phyloP scores from a whole-genome alignment of 1,284 basidiomycete genomes.

The Tremellales sp. region DNA sequence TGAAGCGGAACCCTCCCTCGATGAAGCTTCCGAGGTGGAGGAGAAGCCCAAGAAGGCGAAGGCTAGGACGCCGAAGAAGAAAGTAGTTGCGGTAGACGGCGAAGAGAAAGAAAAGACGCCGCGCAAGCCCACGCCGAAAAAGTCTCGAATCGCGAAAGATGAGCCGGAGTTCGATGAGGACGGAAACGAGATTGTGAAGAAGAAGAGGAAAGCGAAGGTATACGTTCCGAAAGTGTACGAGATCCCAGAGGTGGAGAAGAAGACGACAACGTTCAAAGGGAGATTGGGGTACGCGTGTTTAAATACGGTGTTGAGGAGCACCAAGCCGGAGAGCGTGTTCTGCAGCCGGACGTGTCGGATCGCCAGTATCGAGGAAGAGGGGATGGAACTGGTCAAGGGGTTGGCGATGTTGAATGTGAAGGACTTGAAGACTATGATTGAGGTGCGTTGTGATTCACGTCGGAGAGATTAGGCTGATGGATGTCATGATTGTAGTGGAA shows the following conservation, averaged over 20 bases:
- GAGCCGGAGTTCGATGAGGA: conserved; percentile 37
- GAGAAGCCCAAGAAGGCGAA: conserved; percentile 2
- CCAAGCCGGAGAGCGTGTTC: conserved; percentile 27
- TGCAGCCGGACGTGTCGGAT: conserved; percentile 64
- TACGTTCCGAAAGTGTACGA: conserved; percentile 54
- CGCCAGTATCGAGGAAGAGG: conserved; percentile 74
- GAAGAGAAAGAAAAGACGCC: conserved; percentile 9
- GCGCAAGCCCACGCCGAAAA: conserved; percentile 28
- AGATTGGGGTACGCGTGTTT: conserved; percentile 47
- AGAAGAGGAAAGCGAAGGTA: conserved; percentile 48
- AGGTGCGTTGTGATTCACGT: conserved; percentile 26
- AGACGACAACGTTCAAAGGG: conserved; percentile 62
- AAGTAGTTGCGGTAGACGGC: neutral
- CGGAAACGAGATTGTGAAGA: conserved; percentile 42
- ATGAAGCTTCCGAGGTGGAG: conserved; percentile 8
- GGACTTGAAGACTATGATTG: conserved; percentile 66
- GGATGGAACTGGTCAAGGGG: conserved; percentile 72
- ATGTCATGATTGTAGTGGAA: conserved; percentile 61
- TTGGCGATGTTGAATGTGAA: conserved; percentile 69
- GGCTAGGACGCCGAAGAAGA: conserved; percentile 10
- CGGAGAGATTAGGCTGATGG: conserved; percentile 2
- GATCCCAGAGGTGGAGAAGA: conserved; percentile 57
- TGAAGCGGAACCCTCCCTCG: conserved; percentile 2
- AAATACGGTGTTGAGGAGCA: conserved; percentile 20
- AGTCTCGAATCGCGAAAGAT: conserved; percentile 30